phyloP scores from a whole-genome alignment of 306 rosid species.

The Medicago ruthenica region DNA sequence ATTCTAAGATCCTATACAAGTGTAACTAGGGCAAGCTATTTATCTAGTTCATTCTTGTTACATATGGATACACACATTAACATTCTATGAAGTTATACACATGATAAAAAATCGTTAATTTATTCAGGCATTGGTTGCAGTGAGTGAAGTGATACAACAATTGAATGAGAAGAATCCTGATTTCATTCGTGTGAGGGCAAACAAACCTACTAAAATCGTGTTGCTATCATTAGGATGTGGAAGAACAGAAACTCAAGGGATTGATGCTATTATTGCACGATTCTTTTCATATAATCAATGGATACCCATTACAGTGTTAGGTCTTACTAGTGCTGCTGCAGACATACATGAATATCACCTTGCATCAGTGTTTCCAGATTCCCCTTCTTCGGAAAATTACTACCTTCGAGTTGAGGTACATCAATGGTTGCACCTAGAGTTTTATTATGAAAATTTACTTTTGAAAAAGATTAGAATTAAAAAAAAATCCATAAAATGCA shows the following conservation, averaged over 20 bases:
- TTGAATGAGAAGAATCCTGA: constrained; percentile 37
- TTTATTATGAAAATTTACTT: no score
- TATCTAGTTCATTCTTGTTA: no score
- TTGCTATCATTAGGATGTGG: constrained; percentile 23
- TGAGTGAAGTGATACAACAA: constrained; percentile 59
- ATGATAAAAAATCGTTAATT: no score
- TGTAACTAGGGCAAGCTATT: no score
- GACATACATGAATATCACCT: constrained; percentile 13
- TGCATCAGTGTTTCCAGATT: background rate
- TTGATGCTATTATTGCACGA: background rate
- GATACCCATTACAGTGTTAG: background rate
- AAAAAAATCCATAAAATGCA: no score
- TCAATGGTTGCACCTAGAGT: no score
- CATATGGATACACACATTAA: no score
- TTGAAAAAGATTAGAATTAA: no score
- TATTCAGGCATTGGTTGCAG: constrained; percentile 60
- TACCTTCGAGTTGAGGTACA: constrained; percentile 11
- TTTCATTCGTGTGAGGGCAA: background rate
- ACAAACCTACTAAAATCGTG: background rate
- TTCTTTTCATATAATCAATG: background rate
- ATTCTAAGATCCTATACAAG: no score
- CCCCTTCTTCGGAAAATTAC: background rate
- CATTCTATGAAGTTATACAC: no score
- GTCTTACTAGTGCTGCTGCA: background rate
- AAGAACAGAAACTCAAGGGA: background rate